These are phyloP conservation scores for Lipomyces mesembrius DNA, from an alignment of 805 yeast species.

Conservation along the genomic window DNA sequence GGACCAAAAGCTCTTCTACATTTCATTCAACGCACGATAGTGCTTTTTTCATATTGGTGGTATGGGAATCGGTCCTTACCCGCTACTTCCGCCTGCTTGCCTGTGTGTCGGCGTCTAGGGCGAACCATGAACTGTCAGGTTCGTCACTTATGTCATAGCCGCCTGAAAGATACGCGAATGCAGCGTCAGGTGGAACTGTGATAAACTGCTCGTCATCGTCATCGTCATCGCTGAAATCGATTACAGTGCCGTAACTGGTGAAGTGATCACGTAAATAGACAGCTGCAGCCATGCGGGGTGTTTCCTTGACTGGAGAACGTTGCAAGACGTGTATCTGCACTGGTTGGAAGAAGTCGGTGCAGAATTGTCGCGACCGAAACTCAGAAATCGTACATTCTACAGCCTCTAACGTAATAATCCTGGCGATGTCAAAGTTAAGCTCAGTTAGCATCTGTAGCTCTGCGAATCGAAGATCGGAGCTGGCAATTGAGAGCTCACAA, in stretches of 20 bases:
- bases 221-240: background rate
- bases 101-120: background rate
- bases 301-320: background rate
- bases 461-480: background rate
- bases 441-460: background rate
- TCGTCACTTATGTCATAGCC: background rate
- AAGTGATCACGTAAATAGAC: background rate
- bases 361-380: background rate
- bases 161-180: background rate
- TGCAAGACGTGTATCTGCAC: background rate
- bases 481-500: background rate
- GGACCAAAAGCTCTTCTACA: background rate
- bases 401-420: background rate
- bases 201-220: background rate
- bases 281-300: background rate
- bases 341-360: slow-evolving; percentile 3
- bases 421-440: background rate
- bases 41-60: background rate
- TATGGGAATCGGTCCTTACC: background rate
- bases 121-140: background rate
- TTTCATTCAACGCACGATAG: background rate
- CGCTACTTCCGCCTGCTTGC: background rate
- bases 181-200: background rate
- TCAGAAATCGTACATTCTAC: background rate
- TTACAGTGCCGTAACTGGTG: too few relatives aligned